Evolutionary conservation across 176 grass and related monocot genomes (phyloP), one percentile per base, ranked within the genome.

Genomic region (Juncus effusus): DNA sequence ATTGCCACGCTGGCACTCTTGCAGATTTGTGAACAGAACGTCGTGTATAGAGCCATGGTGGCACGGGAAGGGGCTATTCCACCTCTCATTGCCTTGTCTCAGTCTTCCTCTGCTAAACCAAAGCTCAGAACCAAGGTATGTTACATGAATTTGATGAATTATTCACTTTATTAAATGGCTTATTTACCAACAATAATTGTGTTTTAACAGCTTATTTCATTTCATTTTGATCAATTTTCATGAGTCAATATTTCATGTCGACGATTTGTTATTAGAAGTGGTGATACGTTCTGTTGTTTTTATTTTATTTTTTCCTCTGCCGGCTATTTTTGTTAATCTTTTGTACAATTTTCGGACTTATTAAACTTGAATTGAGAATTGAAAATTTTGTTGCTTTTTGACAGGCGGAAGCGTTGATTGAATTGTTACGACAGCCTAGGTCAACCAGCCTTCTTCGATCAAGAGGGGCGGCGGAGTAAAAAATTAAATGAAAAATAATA

Each of bases 41-140:
- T 77, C 4, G 54, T 59, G 0, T 89, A 93, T 78, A 80, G 88
- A 59, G 82, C 67, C 59, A 82, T 93, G 94, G 94, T 93, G 15
- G 83, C 83, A 3, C 88, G 94, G 45, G 94, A 99, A 74, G 94
- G 94, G 53, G 94, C 80, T 60, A 89, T 99, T 56, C 94, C 94
- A 15, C 94, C 94, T 15, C 88, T 99, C 59, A 80, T 99, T 36
- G 88, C 94, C 4, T 80, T 99, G 11, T 89, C 84, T 52, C 94
- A 99, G 12, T 91, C 87, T 4, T 68, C 84, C 14, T 40, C 80
- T 84, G 65, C 83, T 11, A 77, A 65, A 15, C 10, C 80, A 60
- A 88, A 90, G 70, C 62, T 91, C 63, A 93, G 86, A 85, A 61
- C 74, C 44, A 91, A 88, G 87, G 91, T 96, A 70, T 14, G 15